Percentiles rank a stretch among this genome's conserved stretches.
Evolutionary conservation across 805 yeast species (phyloP).

Genomic region (Spathaspora girioi): DNA sequence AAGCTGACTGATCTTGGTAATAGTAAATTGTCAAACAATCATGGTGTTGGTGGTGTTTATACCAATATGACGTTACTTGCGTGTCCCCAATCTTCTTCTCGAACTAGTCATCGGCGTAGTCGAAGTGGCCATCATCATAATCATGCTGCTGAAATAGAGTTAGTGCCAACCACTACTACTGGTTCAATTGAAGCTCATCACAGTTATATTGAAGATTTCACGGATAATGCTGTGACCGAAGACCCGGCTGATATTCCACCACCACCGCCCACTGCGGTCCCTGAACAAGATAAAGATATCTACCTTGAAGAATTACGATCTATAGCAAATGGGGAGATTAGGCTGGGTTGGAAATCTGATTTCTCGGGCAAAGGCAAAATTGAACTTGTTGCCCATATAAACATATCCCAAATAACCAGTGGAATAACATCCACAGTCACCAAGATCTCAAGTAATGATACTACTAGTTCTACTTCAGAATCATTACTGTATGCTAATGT

Average conservation of each 20-base stretch:
- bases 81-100: conserved; percentile 1
- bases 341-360: conserved; percentile 95
- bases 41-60: conserved; percentile 23
- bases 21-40: conserved; percentile 1
- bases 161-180: conserved; percentile 8
- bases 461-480: background rate
- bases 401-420: conserved; percentile 56
- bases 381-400: conserved; percentile 72
- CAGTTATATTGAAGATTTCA: conserved; percentile 25
- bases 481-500: conserved; percentile 40
- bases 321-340: conserved; percentile 74
- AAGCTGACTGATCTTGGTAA: conserved; percentile 8
- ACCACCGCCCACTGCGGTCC: conserved; percentile 2
- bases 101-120: background rate
- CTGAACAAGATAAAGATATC: conserved; percentile 24
- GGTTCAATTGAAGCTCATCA: conserved; percentile 22
- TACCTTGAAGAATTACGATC: conserved; percentile 73
- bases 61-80: conserved; percentile 15
- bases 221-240: conserved; percentile 1
- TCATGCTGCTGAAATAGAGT: conserved; percentile 13
- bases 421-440: conserved; percentile 42
- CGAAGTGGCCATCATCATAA: background rate
- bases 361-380: conserved; percentile 73
- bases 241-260: no score
- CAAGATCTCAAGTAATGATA: conserved; percentile 15